A percentile compares a stretch with the other conserved stretches of the same genome.
phyloP scores from a whole-genome alignment of 768 basidiomycete species.

The Fomitopsis serialis region DNA sequence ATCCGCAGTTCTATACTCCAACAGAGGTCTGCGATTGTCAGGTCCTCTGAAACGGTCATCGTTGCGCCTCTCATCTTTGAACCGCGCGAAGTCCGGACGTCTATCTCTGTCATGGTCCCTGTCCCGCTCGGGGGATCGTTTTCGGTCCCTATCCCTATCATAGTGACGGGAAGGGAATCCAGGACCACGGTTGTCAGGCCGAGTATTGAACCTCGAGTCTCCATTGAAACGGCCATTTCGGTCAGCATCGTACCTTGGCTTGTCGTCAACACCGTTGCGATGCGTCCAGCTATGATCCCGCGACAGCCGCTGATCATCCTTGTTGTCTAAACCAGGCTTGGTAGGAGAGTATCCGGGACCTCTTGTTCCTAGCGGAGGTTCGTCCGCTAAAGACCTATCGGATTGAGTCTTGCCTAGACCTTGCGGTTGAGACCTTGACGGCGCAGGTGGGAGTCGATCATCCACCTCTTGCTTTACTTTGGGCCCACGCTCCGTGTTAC shows the following conservation, averaged over 20 bases:
- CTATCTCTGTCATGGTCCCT: conserved; percentile 31
- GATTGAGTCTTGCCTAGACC: neutral
- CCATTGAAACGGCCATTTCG: conserved; percentile 3
- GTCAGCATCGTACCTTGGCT: conserved; percentile 13
- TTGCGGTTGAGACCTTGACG: neutral
- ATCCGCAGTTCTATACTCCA: conserved; percentile 38
- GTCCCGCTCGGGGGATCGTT: conserved; percentile 27
- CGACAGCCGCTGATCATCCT: conserved; percentile 18
- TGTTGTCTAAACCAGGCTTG: conserved; percentile 19
- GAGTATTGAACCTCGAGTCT: neutral
- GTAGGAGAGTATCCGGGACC: conserved; percentile 21
- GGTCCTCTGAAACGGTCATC: conserved; percentile 31
- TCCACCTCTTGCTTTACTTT: neutral
- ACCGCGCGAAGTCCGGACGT: conserved; percentile 31
- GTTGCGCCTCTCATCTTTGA: conserved; percentile 34
- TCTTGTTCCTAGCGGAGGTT: neutral
- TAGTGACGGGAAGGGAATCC: neutral
- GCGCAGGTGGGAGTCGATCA: neutral
- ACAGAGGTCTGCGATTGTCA: conserved; percentile 35
- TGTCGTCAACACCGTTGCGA: conserved; percentile 19
- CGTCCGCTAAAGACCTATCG: neutral
- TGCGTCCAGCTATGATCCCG: conserved; percentile 18
- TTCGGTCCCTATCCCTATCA: conserved; percentile 26
- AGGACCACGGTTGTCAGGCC: conserved; percentile 1
- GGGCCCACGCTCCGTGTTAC: neutral